Evolutionary conservation across 164 flowering plant species (phyloP), one percentile per base, ranked within the genome.

Genomic region (Vitis cinerea): DNA sequence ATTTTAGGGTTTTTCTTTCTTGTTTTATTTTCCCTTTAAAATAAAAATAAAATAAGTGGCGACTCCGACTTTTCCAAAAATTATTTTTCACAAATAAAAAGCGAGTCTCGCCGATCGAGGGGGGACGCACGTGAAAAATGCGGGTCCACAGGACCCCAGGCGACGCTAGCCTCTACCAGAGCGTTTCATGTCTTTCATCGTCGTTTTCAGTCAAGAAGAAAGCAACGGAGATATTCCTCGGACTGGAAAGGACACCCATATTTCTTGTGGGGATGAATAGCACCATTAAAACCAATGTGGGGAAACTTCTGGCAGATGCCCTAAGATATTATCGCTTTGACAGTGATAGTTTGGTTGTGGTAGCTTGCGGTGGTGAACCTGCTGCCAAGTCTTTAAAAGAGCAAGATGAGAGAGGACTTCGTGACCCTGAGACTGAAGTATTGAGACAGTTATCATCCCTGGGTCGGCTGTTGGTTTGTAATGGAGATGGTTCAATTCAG

Each of bases 401-500:
- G 82, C 79, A 50, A 27, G 97, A 91, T 72, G 87, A 81, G 73
- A 70, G 82, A 64, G 96, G 92, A 54, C 90, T 83, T 72, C 83
- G 78, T 31, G 85, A 83, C 29, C 78, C 94, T 58, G 99, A 95
- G 99, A 91, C 96, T 47, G 98, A 91, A 83, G 98, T 91, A 27
- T 78, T 92, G 72, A 92, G 82, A 85, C 96, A 95, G 70, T 81
- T 95, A 69, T 95, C 98, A 60, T 87, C 98, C 14, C 87, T 92
- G 94, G 98, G 96, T 19, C 91, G 96, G n/a, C 78, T 95, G 65
- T 90, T 95, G 66, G 94, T 95, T 69, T 90, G 85, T 76, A 87
- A 90, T 63, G 99, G 99, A 66, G 85, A 91, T 85, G 98, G 97
- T 76, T 97, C 97, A 59, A 94, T 92, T 74, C 85, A 83, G 71